phyloP scores from a whole-genome alignment of 768 basidiomycete genomes.

The Glaciozyma antarctica region DNA sequence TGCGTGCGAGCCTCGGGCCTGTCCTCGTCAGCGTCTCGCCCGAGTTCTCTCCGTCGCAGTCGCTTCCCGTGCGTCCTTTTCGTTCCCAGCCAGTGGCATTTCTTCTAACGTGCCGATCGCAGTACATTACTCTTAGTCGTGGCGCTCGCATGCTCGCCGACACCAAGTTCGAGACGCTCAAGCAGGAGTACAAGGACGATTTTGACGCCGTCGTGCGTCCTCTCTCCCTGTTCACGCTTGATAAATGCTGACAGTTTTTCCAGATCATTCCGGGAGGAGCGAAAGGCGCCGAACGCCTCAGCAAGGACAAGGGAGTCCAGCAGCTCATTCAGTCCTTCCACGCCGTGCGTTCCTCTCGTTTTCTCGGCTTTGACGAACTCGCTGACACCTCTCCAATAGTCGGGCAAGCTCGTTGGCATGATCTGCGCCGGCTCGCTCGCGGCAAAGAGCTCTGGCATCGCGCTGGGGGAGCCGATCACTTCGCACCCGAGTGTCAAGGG shows the following conservation, averaged over 20 bases:
- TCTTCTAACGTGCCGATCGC: background rate
- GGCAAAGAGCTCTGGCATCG: conserved; percentile 21
- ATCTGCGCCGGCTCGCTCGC: conserved; percentile 32
- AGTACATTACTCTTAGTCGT: conserved; percentile 29
- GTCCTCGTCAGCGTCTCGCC: conserved; percentile 22
- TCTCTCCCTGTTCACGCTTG: background rate
- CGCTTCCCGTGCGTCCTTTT: conserved; percentile 7
- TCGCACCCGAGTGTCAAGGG: conserved; percentile 26
- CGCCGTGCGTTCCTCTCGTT: background rate
- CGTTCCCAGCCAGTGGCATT: background rate
- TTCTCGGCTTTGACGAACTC: too few species aligned
- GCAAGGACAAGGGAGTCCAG: conserved; percentile 10
- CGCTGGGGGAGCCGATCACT: conserved; percentile 21
- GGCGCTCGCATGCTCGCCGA: conserved; percentile 28
- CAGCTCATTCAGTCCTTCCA: conserved; percentile 1
- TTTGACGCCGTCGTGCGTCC: conserved; percentile 21
- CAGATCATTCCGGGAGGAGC: conserved; percentile 27
- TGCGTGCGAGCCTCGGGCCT: conserved; percentile 21
- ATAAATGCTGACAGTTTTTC: background rate
- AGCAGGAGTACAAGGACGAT: conserved; percentile 16
- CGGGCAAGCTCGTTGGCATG: conserved; percentile 22
- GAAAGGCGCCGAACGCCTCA: conserved; percentile 28
- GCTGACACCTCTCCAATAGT: too few species aligned
- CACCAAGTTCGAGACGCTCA: conserved; percentile 20
- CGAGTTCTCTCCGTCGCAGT: conserved; percentile 20